These are phyloP conservation scores for Mycoemilia scoparia DNA, from an alignment of 192 early-diverging fungal genomes.

Conservation along the genomic window DNA sequence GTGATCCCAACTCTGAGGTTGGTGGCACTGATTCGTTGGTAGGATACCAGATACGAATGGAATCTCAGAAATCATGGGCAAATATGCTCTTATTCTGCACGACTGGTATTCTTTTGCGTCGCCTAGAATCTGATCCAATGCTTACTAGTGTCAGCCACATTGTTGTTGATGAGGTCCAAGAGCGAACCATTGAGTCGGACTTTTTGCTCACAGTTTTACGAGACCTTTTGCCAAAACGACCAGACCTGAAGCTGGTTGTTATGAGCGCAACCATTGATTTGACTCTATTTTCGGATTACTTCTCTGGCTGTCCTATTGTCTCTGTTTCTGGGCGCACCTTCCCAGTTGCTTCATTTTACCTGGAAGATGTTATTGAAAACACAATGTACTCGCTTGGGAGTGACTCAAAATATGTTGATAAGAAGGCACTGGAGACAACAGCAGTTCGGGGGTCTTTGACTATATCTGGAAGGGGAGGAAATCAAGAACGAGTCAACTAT, in stretches of 20 bases:
- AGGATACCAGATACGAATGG: slow-evolving; percentile 38
- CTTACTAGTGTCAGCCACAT: slow-evolving; percentile 16
- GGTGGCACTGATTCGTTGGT: slow-evolving; percentile 12
- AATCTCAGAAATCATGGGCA: slow-evolving; percentile 25
- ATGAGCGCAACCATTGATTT: slow-evolving; percentile 86
- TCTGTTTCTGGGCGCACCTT: slow-evolving; percentile 53
- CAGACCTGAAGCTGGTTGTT: slow-evolving; percentile 46
- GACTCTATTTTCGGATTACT: slow-evolving; percentile 58
- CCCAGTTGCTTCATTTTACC: slow-evolving; percentile 35
- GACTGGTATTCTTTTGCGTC: slow-evolving; percentile 38
- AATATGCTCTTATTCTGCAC: slow-evolving; percentile 49
- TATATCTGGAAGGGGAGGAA: not conserved
- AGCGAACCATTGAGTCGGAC: slow-evolving; percentile 58
- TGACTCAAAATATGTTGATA: not conserved
- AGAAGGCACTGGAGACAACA: not conserved
- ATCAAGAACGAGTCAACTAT: too few relatives aligned
- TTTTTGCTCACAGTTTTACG: slow-evolving; percentile 61
- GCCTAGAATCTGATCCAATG: slow-evolving; percentile 16
- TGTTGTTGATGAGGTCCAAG: slow-evolving; percentile 80
- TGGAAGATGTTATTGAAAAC: slow-evolving; percentile 9
- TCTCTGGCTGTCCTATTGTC: slow-evolving; percentile 38
- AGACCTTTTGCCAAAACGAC: slow-evolving; percentile 35
- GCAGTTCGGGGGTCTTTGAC: too few relatives aligned
- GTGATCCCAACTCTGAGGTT: slow-evolving; percentile 12
- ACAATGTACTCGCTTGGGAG: slow-evolving; percentile 3